These are phyloP conservation scores for Naganishia kalamii DNA, from an alignment of 768 basidiomycete genomes.

Conservation along the genomic window DNA sequence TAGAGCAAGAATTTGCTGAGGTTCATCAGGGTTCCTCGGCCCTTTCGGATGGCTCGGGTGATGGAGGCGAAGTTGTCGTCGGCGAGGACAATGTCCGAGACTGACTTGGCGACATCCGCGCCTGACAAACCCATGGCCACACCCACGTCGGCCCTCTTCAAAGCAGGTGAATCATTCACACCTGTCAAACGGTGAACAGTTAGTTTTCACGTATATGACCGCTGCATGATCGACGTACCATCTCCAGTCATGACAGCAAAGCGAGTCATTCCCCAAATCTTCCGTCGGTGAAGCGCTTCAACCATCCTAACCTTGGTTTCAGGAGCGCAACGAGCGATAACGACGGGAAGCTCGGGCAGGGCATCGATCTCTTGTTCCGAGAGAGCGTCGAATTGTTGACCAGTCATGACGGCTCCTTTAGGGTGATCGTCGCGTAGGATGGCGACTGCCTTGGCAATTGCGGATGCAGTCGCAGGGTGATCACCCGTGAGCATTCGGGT, in stretches of 20 bases:
- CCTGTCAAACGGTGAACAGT: constrained; percentile 26
- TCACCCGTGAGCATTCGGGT: constrained; percentile 56
- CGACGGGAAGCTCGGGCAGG: constrained; percentile 52
- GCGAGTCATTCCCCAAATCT: constrained; percentile 39
- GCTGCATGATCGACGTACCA: constrained; percentile 26
- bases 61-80: constrained; percentile 65
- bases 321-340: constrained; percentile 58
- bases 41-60: constrained; percentile 60
- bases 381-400: constrained; percentile 55
- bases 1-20: constrained; percentile 57
- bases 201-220: no score
- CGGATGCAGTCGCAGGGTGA: constrained; percentile 54
- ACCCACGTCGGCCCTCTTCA: constrained; percentile 57
- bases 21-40: constrained; percentile 58
- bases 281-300: constrained; percentile 56
- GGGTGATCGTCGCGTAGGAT: constrained; percentile 46
- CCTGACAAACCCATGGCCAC: constrained; percentile 60
- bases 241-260: constrained; percentile 58
- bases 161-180: constrained; percentile 58
- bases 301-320: constrained; percentile 48
- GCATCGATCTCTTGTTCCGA: constrained; percentile 55
- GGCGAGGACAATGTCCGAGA: constrained; percentile 60
- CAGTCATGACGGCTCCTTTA: constrained; percentile 46
- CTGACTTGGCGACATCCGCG: constrained; percentile 59
- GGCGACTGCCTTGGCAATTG: constrained; percentile 54